Conservation (phyloP, 371 early-diverging fungal genomes). For the Aphelidium insulamus region DNA sequence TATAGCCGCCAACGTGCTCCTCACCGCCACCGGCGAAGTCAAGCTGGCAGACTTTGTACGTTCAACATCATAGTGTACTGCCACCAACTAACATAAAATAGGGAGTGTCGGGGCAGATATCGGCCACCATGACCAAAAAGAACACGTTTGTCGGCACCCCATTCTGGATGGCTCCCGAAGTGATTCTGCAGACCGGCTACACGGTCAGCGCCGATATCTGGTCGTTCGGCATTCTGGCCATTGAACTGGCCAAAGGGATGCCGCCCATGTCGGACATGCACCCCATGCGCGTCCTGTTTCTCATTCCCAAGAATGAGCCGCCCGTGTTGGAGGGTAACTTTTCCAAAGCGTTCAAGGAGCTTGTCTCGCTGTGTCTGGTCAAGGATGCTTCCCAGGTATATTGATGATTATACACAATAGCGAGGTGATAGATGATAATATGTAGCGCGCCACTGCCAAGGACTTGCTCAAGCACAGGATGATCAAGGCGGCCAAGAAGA, state of each 20-base stretch:
- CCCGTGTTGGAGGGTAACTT: constrained; percentile 56
- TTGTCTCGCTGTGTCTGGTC: constrained; percentile 64
- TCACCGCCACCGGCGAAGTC: constrained; percentile 58
- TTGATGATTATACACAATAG: not conserved
- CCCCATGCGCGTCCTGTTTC: constrained; percentile 78
- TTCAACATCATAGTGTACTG: too few relatives aligned
- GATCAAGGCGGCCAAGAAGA: constrained; percentile 52
- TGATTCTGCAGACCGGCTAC: constrained; percentile 87
- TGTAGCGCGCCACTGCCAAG: constrained; percentile 63
- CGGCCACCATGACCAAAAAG: constrained; percentile 77
- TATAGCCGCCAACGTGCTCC: constrained; percentile 64
- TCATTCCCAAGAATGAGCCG: constrained; percentile 78
- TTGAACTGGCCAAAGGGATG: constrained; percentile 80
- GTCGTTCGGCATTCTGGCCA: constrained; percentile 95
- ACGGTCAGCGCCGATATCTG: constrained; percentile 96
- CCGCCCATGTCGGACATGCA: constrained; percentile 82
- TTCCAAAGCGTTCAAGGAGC: constrained; percentile 71
- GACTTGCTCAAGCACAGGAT: constrained; percentile 78
- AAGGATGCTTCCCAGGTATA: constrained; percentile 49
- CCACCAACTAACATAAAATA: too few relatives aligned
- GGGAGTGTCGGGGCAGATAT: constrained; percentile 81
- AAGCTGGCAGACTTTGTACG: constrained; percentile 96
- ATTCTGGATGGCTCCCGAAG: constrained; percentile 92
- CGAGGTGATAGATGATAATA: too few relatives aligned
- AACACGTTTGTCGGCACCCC: constrained; percentile 98